Evolutionary conservation across 129 eudicot genomes (phyloP).

Genomic region (Flaveria brownii): DNA sequence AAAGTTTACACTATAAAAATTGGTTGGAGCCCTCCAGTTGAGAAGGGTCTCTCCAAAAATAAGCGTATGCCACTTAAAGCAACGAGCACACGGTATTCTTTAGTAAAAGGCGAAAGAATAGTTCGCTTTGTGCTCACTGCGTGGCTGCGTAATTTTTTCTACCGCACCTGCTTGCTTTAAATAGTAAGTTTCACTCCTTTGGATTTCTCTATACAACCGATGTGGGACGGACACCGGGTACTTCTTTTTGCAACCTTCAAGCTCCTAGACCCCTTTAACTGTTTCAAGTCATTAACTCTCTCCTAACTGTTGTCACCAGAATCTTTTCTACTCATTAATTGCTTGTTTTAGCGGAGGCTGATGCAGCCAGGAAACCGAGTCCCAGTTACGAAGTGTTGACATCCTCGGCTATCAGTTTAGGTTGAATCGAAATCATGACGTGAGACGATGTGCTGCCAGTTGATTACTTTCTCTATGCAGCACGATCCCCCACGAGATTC

Average conservation of each 20-base stretch:
- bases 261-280: not conserved
- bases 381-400: no score
- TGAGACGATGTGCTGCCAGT: no score
- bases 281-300: not conserved
- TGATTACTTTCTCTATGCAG: no score
- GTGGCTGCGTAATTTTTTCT: conserved; percentile 31
- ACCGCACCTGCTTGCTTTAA: not conserved
- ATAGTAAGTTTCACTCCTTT: not conserved
- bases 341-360: not conserved
- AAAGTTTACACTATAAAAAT: no score
- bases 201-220: not conserved
- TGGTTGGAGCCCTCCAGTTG: no score
- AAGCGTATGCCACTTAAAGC: conserved; percentile 45
- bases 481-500: no score
- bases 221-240: not conserved
- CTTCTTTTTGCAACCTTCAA: not conserved
- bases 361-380: no score
- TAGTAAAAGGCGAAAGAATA: conserved; percentile 98
- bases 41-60: conserved; percentile 46
- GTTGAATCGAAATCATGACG: no score
- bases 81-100: conserved; percentile 82
- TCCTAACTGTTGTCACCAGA: not conserved
- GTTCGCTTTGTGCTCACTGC: conserved; percentile 73
- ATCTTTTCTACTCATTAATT: conserved; percentile 8
- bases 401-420: no score